These are phyloP conservation scores for Azolla pinnata DNA, from an alignment of 75 land plant genomes.

Conservation along the genomic window DNA sequence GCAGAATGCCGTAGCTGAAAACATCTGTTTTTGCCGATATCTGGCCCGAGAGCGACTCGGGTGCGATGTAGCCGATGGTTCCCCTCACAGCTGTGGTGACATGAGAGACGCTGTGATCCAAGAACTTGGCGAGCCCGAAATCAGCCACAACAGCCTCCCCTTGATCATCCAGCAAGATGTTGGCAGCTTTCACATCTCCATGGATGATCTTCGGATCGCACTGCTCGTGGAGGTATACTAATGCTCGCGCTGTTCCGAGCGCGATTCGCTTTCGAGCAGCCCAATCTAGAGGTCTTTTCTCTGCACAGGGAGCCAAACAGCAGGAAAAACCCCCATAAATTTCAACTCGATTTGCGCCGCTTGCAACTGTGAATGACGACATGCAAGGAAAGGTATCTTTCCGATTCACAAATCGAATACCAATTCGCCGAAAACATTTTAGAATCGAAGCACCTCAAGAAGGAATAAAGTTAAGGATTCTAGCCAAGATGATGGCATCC, in stretches of 20 bases:
- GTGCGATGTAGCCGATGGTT: conserved; percentile 41
- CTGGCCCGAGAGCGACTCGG: conserved; percentile 38
- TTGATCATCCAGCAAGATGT: conserved; percentile 76
- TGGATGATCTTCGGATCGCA: conserved; percentile 96
- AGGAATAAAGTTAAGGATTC: too few species aligned
- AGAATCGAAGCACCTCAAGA: too few species aligned
- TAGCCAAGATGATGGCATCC: too few species aligned
- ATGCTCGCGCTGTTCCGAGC: conserved; percentile 59
- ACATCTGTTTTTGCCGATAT: conserved; percentile 43
- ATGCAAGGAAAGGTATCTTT: too few species aligned
- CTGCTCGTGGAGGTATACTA: conserved; percentile 74
- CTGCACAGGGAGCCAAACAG: too few species aligned
- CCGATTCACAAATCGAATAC: too few species aligned
- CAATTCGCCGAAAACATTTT: too few species aligned
- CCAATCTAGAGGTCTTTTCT: conserved; percentile 68
- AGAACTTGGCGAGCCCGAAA: conserved; percentile 78
- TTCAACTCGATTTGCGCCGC: neutral
- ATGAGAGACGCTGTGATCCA: conserved; percentile 72
- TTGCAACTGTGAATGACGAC: neutral
- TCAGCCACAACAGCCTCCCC: conserved; percentile 77
- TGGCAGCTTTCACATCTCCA: conserved; percentile 94
- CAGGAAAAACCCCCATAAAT: neutral
- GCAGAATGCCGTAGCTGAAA: conserved; percentile 35
- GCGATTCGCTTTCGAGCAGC: conserved; percentile 60
- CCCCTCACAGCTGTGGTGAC: conserved; percentile 78